Percentiles rank a stretch among this genome's conserved stretches.
Evolutionary conservation across 2,329 filamentous ascomycete genomes (phyloP).

Genomic region (Corniculantispora saksenae): DNA sequence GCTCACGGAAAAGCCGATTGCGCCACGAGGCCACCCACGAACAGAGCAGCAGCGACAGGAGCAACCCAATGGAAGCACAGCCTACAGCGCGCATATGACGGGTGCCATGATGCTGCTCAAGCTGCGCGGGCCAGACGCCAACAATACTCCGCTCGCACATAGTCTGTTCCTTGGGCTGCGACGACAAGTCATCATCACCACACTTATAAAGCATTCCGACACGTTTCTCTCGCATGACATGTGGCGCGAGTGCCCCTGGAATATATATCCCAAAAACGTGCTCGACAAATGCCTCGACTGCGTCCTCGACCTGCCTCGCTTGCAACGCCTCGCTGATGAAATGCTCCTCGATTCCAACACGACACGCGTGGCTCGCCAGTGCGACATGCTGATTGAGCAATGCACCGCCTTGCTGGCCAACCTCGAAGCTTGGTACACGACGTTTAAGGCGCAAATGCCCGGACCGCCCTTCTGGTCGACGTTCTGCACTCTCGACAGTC

Average conservation of each 20-base stretch:
- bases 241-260: constrained; percentile 17
- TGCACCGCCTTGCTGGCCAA: not conserved
- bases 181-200: constrained; percentile 5
- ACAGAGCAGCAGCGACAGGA: not conserved
- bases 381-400: not conserved
- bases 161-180: constrained; percentile 20
- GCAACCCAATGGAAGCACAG: not conserved
- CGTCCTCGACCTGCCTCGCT: constrained; percentile 13
- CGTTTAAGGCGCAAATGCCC: not conserved
- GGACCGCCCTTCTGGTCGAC: constrained; percentile 15
- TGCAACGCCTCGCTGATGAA: constrained; percentile 13
- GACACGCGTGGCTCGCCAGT: not conserved
- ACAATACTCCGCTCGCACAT: constrained; percentile 17
- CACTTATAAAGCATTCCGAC: constrained; percentile 8
- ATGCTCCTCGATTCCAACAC: constrained; percentile 2
- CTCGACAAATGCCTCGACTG: constrained; percentile 18
- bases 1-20: constrained; percentile 14
- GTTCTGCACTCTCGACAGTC: constrained; percentile 11
- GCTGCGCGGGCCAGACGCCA: constrained; percentile 16
- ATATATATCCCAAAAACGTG: constrained; percentile 17
- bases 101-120: constrained; percentile 20
- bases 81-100: constrained; percentile 11
- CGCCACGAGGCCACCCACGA: not conserved
- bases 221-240: constrained; percentile 8
- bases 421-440: not conserved